These are phyloP conservation scores for Trematosphaeria pertusa DNA, from an alignment of 2,329 filamentous ascomycete species.

Conservation along the genomic window DNA sequence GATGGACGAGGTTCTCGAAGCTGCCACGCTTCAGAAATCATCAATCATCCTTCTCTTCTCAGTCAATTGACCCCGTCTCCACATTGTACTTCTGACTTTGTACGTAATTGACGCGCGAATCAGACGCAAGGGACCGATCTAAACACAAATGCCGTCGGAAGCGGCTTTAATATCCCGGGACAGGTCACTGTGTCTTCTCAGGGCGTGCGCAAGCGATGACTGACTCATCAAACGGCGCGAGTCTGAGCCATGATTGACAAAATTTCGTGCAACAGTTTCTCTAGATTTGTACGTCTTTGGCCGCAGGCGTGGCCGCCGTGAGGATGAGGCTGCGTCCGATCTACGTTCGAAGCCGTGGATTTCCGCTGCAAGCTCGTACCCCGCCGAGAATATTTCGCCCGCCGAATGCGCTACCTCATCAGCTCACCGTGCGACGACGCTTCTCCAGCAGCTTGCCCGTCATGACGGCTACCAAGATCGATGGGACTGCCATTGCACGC, in stretches of 20 bases:
- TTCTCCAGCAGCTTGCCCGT: constrained; percentile 63
- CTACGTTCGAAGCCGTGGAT: constrained; percentile 35
- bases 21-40: no score
- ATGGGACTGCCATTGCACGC: constrained; percentile 95
- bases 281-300: constrained; percentile 29
- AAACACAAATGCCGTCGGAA: no score
- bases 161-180: no score
- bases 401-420: constrained; percentile 13
- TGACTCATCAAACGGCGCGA: constrained; percentile 32
- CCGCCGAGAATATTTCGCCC: constrained; percentile 36
- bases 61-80: no score
- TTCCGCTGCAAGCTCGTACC: constrained; percentile 39
- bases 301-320: constrained; percentile 25
- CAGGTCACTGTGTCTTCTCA: no score
- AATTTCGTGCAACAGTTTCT: constrained; percentile 21
- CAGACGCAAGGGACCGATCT: no score
- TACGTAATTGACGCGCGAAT: constrained; percentile 24
- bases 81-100: constrained; percentile 2
- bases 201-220: constrained; percentile 4
- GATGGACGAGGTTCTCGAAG: no score
- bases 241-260: constrained; percentile 20
- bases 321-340: constrained; percentile 41
- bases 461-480: constrained; percentile 91
- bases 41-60: no score
- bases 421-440: constrained; percentile 22